Evolutionary conservation across 78 protist genomes (phyloP).

Genomic region (Dictyostelium intermedium): DNA sequence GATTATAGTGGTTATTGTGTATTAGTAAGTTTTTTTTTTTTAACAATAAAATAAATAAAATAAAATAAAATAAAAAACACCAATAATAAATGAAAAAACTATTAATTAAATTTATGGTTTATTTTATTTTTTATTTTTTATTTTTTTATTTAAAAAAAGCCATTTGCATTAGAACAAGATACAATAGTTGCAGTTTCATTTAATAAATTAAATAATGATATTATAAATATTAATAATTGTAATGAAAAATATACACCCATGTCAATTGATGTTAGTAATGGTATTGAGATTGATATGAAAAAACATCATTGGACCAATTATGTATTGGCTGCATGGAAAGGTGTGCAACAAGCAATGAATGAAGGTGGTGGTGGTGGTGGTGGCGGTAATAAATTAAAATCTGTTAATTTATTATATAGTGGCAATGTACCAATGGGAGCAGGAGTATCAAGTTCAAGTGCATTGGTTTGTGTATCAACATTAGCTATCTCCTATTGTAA

Average conservation of each 20-base stretch:
- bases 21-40: constrained; percentile 68
- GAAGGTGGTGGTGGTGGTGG: background rate
- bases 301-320: constrained; percentile 66
- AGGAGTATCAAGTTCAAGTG: constrained; percentile 73
- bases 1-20: constrained; percentile 81
- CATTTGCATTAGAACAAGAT: constrained; percentile 81
- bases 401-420: constrained; percentile 3
- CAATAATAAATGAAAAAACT: too few relatives aligned
- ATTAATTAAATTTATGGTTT: background rate
- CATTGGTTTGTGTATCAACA: constrained; percentile 76
- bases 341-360: background rate
- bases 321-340: constrained; percentile 71
- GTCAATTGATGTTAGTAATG: background rate
- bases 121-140: background rate
- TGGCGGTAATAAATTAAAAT: background rate
- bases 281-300: constrained; percentile 19
- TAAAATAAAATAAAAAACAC: background rate
- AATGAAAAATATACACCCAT: constrained; percentile 17
- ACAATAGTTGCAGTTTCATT: constrained; percentile 60
- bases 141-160: background rate
- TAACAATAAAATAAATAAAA: background rate
- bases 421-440: constrained; percentile 78
- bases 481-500: constrained; percentile 53
- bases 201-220: background rate
- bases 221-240: background rate